Percentiles rank a stretch among this genome's conserved stretches.
Conservation (phyloP, 139 green algal genomes). For the Micractinium sp. region DNA sequence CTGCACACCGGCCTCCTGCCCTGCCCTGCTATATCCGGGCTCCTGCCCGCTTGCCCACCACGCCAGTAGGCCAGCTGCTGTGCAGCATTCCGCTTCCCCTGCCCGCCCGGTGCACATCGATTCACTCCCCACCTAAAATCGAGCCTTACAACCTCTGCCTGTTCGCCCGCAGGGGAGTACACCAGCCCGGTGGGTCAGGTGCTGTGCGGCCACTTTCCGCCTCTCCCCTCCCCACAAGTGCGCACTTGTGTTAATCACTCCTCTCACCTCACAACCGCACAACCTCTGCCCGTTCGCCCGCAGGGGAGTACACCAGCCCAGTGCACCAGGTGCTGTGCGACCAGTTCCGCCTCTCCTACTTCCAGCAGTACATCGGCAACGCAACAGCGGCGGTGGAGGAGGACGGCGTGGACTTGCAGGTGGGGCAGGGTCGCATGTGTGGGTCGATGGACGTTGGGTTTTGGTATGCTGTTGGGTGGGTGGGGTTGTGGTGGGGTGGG, state of each 20-base stretch:
- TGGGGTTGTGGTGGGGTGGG: too few species aligned
- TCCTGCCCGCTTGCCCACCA: not conserved
- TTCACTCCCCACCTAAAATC: too few species aligned
- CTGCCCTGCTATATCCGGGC: not conserved
- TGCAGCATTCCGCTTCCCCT: too few species aligned
- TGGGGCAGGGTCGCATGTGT: slow-evolving; percentile 1
- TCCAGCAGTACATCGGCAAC: slow-evolving; percentile 40
- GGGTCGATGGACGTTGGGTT: too few species aligned
- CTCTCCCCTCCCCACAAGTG: too few species aligned
- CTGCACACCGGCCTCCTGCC: not conserved
- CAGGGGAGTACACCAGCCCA: slow-evolving; percentile 5
- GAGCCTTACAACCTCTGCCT: too few species aligned
- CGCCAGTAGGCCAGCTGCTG: too few species aligned
- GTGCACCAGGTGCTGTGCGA: slow-evolving; percentile 42
- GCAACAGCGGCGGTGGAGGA: slow-evolving; percentile 25
- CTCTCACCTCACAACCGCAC: too few species aligned
- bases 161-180: not conserved
- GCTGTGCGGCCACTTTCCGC: slow-evolving; percentile 46
- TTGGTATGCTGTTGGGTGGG: too few species aligned
- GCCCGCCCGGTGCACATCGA: too few species aligned
- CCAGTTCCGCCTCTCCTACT: slow-evolving; percentile 53
- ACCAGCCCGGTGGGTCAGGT: slow-evolving; percentile 5
- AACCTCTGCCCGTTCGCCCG: too few species aligned
- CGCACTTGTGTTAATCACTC: too few species aligned
- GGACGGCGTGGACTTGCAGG: slow-evolving; percentile 41